A percentile compares a stretch with the other conserved stretches of the same genome.
These are phyloP conservation scores for Pseudodiploospora longispora DNA, from an alignment of 2,329 filamentous ascomycete species.

Conservation along the genomic window DNA sequence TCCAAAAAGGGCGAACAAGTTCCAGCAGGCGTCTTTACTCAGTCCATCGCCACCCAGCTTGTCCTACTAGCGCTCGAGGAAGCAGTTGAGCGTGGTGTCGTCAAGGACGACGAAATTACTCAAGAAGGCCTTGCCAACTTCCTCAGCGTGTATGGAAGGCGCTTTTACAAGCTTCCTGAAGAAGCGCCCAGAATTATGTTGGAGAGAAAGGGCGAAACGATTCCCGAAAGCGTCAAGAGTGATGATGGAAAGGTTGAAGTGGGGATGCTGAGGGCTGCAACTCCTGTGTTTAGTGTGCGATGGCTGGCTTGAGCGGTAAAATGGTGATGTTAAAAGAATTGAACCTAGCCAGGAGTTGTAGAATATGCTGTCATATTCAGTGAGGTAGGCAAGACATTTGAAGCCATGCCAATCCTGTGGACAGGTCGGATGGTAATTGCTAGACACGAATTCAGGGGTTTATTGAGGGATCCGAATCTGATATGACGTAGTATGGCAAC, in stretches of 20 bases:
- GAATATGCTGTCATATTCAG: no score
- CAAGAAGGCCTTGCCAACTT: constrained; percentile 47
- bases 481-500: no score
- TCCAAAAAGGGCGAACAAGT: constrained; percentile 50
- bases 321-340: no score
- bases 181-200: constrained; percentile 23
- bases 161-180: constrained; percentile 41
- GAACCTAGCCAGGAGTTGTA: no score
- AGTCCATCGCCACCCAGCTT: constrained; percentile 59
- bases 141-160: constrained; percentile 42
- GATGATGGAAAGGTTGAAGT: constrained; percentile 33
- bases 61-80: constrained; percentile 56
- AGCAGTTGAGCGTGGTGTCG: constrained; percentile 46
- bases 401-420: no score
- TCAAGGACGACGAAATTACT: constrained; percentile 44
- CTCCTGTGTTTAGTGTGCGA: constrained; percentile 32
- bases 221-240: constrained; percentile 30
- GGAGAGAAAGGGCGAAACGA: constrained; percentile 33
- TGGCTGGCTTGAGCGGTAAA: constrained; percentile 16
- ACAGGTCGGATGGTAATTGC: no score
- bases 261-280: constrained; percentile 33
- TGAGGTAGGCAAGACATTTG: no score
- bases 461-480: no score
- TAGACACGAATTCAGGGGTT: no score
- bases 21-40: constrained; percentile 72